These are phyloP conservation scores for Fusarium sp. DNA, from an alignment of 2,329 filamentous ascomycete species.

Conservation along the genomic window DNA sequence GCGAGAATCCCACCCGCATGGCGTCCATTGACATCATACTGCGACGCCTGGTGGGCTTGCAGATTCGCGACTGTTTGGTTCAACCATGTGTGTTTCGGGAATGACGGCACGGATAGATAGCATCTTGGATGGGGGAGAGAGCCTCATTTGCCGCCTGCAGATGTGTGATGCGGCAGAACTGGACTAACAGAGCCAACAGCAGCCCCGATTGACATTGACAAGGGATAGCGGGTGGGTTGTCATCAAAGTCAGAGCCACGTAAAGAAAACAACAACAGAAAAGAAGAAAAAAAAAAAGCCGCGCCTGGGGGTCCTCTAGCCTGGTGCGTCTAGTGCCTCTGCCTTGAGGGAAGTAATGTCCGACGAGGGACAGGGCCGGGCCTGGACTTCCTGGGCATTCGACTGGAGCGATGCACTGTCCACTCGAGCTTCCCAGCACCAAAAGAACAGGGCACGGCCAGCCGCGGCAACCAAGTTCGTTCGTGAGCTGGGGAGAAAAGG, in stretches of 20 bases:
- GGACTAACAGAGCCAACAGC: slow-evolving; percentile 26
- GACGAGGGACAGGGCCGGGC: slow-evolving; percentile 38
- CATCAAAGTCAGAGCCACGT: slow-evolving; percentile 40
- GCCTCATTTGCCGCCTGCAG: slow-evolving; percentile 40
- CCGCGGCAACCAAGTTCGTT: slow-evolving; percentile 41
- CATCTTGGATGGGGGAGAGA: slow-evolving; percentile 29
- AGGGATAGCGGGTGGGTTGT: slow-evolving; percentile 45
- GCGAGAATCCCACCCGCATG: slow-evolving; percentile 15
- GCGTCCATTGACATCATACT: slow-evolving; percentile 42
- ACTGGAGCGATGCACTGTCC: slow-evolving; percentile 25
- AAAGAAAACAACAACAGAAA: slow-evolving; percentile 38
- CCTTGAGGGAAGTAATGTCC: slow-evolving; percentile 42
- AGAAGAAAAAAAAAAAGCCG: slow-evolving; percentile 31
- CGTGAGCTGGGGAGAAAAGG: slow-evolving; percentile 21
- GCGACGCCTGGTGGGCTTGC: slow-evolving; percentile 9
- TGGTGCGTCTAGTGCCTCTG: slow-evolving; percentile 28
- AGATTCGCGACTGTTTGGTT: slow-evolving; percentile 26
- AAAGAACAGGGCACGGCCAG: slow-evolving; percentile 40
- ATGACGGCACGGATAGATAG: slow-evolving; percentile 46
- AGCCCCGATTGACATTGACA: slow-evolving; percentile 28
- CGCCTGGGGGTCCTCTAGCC: slow-evolving; percentile 32
- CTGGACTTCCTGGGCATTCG: slow-evolving; percentile 30
- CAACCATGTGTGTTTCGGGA: slow-evolving; percentile 33
- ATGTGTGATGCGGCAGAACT: slow-evolving; percentile 1
- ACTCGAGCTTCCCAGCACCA: slow-evolving; percentile 11